These are phyloP conservation scores for Vitis cinerea DNA, from an alignment of 164 flowering plant species.

Conservation along the genomic window DNA sequence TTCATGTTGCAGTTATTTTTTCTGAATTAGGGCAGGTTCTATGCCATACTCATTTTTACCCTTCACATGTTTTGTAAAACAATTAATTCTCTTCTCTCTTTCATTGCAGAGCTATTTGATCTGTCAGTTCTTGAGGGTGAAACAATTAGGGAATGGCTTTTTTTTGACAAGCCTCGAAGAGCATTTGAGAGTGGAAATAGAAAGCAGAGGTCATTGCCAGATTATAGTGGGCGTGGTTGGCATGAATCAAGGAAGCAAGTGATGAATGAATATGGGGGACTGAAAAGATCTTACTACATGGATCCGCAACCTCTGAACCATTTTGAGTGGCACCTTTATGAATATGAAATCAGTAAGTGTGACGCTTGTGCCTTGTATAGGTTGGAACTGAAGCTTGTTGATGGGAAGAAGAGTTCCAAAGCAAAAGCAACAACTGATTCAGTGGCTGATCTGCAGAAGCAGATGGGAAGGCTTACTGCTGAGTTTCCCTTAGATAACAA, in stretches of 20 bases:
- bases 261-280: constrained; percentile 84
- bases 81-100: constrained; percentile 6
- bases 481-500: constrained; percentile 72
- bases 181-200: constrained; percentile 98
- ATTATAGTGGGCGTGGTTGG: constrained; percentile 98
- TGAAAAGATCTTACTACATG: constrained; percentile 97
- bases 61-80: neutral
- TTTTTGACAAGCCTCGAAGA: constrained; percentile 96
- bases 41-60: neutral
- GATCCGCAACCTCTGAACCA: constrained; percentile 87
- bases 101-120: constrained; percentile 85
- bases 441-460: constrained; percentile 90
- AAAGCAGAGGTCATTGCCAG: constrained; percentile 96
- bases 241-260: constrained; percentile 98
- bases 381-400: constrained; percentile 83
- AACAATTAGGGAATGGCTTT: constrained; percentile 95
- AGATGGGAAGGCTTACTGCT: constrained; percentile 88
- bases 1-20: neutral
- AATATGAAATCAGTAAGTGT: constrained; percentile 89
- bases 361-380: constrained; percentile 88
- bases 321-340: constrained; percentile 95
- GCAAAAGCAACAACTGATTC: constrained; percentile 68
- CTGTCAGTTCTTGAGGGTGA: constrained; percentile 83
- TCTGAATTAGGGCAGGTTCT: neutral
- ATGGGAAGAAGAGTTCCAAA: constrained; percentile 77